Percentiles rank a stretch among this genome's conserved stretches.
Conservation (phyloP, 768 basidiomycete species). For the Lactarius hengduanensis region DNA sequence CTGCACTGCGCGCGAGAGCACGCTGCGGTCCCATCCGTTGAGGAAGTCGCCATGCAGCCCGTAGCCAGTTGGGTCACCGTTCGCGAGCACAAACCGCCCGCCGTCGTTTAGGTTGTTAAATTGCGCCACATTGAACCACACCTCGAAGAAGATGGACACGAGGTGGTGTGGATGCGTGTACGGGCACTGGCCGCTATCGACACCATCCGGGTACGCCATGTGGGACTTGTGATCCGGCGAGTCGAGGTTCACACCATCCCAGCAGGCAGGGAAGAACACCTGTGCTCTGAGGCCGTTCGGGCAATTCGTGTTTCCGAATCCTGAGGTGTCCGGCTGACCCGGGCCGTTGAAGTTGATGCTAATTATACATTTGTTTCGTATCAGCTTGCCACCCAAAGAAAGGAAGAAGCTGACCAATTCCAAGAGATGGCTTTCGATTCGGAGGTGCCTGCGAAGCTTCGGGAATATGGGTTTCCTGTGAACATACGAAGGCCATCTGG, state of each 20-base stretch:
- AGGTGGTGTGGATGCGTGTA: conserved; percentile 36
- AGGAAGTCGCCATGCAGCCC: conserved; percentile 41
- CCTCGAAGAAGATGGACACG: conserved; percentile 43
- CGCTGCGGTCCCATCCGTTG: conserved; percentile 43
- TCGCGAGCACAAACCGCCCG: conserved; percentile 40
- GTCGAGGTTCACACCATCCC: conserved; percentile 42
- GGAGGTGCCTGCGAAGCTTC: conserved; percentile 31
- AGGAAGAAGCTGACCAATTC: conserved; percentile 23
- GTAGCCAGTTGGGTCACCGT: conserved; percentile 45
- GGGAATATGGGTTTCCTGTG: conserved; percentile 32
- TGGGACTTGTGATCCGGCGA: conserved; percentile 40
- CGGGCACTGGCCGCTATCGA: conserved; percentile 9
- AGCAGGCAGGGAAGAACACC: conserved; percentile 38
- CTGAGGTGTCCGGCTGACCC: conserved; percentile 1
- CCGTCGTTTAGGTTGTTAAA: conserved; percentile 34
- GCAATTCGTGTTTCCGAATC: conserved; percentile 31
- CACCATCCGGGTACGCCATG: conserved; percentile 35
- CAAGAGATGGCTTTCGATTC: conserved; percentile 31
- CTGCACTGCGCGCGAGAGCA: conserved; percentile 41
- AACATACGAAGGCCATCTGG: conserved; percentile 31
- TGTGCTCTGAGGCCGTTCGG: conserved; percentile 34
- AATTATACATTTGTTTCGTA: background rate
- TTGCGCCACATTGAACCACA: conserved; percentile 34
- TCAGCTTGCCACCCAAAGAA: too few relatives aligned
- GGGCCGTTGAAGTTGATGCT: conserved; percentile 10